These are phyloP conservation scores for Sambucus nigra DNA, from an alignment of 129 eudicot species.

Conservation along the genomic window DNA sequence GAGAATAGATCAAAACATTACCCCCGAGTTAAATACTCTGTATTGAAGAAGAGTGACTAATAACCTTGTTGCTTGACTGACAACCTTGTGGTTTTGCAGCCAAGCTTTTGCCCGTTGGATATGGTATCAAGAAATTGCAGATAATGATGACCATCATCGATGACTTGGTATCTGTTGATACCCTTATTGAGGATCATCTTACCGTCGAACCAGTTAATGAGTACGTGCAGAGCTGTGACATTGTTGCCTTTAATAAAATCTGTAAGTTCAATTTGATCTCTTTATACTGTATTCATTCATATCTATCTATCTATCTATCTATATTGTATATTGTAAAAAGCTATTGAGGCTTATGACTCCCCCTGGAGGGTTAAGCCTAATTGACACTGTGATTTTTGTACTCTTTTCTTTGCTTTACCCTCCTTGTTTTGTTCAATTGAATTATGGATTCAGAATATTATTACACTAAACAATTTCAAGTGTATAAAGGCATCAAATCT, in stretches of 20 bases:
- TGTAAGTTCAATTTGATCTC: constrained; percentile 35
- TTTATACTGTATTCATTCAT: too few relatives aligned
- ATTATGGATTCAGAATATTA: too few relatives aligned
- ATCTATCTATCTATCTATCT: too few relatives aligned
- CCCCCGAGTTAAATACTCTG: not conserved
- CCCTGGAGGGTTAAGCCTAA: too few relatives aligned
- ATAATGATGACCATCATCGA: constrained; percentile 94
- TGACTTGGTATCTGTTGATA: constrained; percentile 86
- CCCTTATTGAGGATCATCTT: constrained; percentile 59
- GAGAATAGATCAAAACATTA: too few relatives aligned
- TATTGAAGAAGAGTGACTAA: not conserved
- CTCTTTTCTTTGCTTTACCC: too few relatives aligned
- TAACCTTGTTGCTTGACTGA: not conserved
- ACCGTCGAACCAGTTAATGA: constrained; percentile 67
- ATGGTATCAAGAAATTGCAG: constrained; percentile 91
- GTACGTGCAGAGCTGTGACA: constrained; percentile 87
- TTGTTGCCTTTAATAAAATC: constrained; percentile 93
- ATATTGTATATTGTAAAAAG: too few relatives aligned
- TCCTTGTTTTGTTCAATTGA: too few relatives aligned
- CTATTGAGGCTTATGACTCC: too few relatives aligned
- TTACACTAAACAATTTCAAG: too few relatives aligned
- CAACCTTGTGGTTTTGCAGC: constrained; percentile 34
- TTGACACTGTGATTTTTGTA: too few relatives aligned
- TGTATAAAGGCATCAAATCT: too few relatives aligned
- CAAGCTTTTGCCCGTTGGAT: constrained; percentile 77